Evolutionary conservation across 352 stramenopile genomes (phyloP).

Genomic region (Pythium vanterpoolii): DNA sequence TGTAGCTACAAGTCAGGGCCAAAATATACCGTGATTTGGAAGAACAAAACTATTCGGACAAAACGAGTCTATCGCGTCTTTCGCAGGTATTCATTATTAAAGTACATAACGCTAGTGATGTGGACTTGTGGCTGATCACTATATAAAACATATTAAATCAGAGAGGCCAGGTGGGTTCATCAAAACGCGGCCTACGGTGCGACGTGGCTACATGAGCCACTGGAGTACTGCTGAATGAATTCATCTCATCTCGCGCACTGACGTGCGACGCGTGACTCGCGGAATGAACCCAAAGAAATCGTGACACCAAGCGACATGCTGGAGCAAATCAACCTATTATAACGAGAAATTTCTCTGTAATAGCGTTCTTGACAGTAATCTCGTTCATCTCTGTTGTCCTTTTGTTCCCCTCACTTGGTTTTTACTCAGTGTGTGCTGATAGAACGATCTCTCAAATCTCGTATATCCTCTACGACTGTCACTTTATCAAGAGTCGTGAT

Average conservation of each 20-base stretch:
- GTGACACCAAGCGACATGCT: background rate
- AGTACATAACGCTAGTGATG: background rate
- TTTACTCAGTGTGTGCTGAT: too few relatives aligned
- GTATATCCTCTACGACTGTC: too few relatives aligned
- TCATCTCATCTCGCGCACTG: conserved; percentile 7
- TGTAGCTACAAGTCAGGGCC: background rate
- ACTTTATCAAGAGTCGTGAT: too few relatives aligned
- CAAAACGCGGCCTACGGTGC: background rate
- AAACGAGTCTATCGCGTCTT: background rate
- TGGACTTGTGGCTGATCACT: background rate
- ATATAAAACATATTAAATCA: background rate
- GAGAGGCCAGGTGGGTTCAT: conserved; percentile 1
- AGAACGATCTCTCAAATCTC: too few relatives aligned
- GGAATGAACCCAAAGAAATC: background rate
- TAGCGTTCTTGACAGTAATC: too few relatives aligned
- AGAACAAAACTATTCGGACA: conserved; percentile 1
- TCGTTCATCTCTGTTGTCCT: too few relatives aligned
- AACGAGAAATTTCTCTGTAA: too few relatives aligned
- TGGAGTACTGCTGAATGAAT: background rate
- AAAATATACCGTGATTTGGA: conserved; percentile 3
- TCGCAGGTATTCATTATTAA: background rate
- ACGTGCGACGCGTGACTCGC: conserved; percentile 12
- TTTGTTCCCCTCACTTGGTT: too few relatives aligned
- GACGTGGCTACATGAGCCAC: conserved; percentile 1
- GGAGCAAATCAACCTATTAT: too few relatives aligned